Evolutionary conservation across 1,284 basidiomycete genomes (phyloP), one percentile per base, ranked within the genome.

Genomic region (Naganishia liquefaciens): DNA sequence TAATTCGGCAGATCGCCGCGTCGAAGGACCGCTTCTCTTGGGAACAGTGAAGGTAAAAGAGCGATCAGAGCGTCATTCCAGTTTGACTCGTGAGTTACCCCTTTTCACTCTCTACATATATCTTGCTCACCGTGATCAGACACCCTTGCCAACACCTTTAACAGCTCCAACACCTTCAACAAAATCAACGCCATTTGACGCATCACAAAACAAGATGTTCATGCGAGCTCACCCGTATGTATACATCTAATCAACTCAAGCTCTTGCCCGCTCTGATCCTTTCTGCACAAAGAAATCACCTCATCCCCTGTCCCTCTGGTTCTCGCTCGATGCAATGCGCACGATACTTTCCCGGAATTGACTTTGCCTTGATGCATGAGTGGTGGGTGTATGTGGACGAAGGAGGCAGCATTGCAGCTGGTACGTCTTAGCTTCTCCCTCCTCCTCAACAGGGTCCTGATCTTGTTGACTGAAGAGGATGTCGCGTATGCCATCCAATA

Each of bases 361-460:
- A 66, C 60, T 33, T 66, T 23, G 6, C 23, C 11, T 39, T 66
- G 6, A 54, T 66, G 46, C 50, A 57, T n/a, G 49, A 66, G n/a
- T 66, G 64, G 64, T 66, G 64, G 64, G n/a, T 51, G 2, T 66
- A 55, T 39, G 64, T 66, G 25, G 58, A 66, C 4, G 64, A 62
- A 47, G 64, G 64, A 9, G 51, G 60, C n/a, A 66, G 58, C 44
- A 58, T 66, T n/a, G 43, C 27, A n/a, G 60, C 60, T 33, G 64
- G 64, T 61, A 49, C 44, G 55, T 51, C 25, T 7, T 11, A 11
- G 9, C n/a, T 30, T 17, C 7, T 30, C 4, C 19, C 11, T 2
- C 27, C 19, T 17, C 15, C 11, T 13, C 2, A n/a, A 33, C 39
- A 19, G 10, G 50, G 17, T 44, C n/a, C 46, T 28, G 44, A 33